Conservation (phyloP, 2,329 filamentous ascomycete genomes). For the Paecilomyces dactylethromorphus region DNA sequence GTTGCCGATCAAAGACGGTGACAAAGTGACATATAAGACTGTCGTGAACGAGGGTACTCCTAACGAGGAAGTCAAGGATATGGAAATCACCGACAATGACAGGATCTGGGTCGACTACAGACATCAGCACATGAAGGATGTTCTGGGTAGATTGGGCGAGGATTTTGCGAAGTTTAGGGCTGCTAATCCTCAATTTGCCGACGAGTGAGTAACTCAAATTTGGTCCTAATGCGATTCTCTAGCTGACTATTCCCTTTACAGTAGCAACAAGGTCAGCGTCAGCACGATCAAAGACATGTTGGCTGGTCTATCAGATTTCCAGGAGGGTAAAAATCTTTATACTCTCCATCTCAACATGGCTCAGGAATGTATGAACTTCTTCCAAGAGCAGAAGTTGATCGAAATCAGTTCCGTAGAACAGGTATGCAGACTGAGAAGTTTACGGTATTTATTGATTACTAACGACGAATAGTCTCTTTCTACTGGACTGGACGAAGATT, state of each 20-base stretch:
- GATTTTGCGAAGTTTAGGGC: constrained; percentile 90
- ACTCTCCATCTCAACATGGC: constrained; percentile 94
- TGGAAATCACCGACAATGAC: constrained; percentile 86
- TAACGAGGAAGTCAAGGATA: constrained; percentile 74
- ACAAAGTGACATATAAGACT: constrained; percentile 81
- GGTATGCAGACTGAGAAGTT: constrained; percentile 26
- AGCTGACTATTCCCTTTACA: constrained; percentile 27
- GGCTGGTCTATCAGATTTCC: constrained; percentile 87
- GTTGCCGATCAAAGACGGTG: constrained; percentile 77
- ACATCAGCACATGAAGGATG: constrained; percentile 96
- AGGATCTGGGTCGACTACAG: constrained; percentile 92
- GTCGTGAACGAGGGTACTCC: constrained; percentile 66
- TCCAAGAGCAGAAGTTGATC: constrained; percentile 74
- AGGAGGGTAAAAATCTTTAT: constrained; percentile 92
- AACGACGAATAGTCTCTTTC: constrained; percentile 57
- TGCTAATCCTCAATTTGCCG: constrained; percentile 86
- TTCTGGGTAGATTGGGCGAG: constrained; percentile 83
- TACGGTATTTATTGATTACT: background rate
- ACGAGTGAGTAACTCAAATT: constrained; percentile 43
- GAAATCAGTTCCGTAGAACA: constrained; percentile 88
- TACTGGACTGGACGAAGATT: constrained; percentile 89
- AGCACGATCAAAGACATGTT: constrained; percentile 97
- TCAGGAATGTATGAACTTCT: constrained; percentile 92
- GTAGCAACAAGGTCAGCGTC: constrained; percentile 64
- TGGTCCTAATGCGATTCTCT: background rate